Evolutionary conservation across 441 rosid genomes (phyloP).

Genomic region (Gossypium armourianum): DNA sequence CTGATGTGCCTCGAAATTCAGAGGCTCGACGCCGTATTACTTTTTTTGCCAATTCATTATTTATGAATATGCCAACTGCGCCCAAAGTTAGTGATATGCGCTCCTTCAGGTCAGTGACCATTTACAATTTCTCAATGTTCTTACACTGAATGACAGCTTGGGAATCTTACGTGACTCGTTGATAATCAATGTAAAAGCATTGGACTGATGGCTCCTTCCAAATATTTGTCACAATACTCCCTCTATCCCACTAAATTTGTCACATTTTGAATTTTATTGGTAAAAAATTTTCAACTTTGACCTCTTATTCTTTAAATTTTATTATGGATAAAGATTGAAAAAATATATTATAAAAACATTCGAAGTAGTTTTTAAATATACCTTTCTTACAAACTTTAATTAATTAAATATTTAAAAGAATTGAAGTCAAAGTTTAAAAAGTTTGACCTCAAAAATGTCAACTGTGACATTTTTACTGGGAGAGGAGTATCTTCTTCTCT

Average conservation of each 20-base stretch:
- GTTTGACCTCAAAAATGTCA: no score
- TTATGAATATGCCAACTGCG: constrained; percentile 83
- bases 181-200: background rate
- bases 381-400: no score
- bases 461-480: no score
- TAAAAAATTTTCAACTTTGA: no score
- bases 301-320: no score
- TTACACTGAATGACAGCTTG: constrained; percentile 1
- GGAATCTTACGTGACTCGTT: background rate
- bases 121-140: constrained; percentile 8
- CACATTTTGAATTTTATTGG: no score
- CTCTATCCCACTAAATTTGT: background rate
- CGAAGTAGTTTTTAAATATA: no score
- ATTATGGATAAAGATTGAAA: no score
- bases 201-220: background rate
- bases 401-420: no score
- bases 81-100: constrained; percentile 81
- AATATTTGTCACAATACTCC: background rate
- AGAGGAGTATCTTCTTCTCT: no score
- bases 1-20: constrained; percentile 72
- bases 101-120: constrained; percentile 60
- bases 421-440: no score
- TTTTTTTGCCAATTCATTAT: constrained; percentile 86
- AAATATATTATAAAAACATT: no score
- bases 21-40: constrained; percentile 96